Evolutionary conservation across 1,284 basidiomycete species (phyloP), one percentile per base, ranked within the genome.

Genomic region (Bjerkandera adusta): DNA sequence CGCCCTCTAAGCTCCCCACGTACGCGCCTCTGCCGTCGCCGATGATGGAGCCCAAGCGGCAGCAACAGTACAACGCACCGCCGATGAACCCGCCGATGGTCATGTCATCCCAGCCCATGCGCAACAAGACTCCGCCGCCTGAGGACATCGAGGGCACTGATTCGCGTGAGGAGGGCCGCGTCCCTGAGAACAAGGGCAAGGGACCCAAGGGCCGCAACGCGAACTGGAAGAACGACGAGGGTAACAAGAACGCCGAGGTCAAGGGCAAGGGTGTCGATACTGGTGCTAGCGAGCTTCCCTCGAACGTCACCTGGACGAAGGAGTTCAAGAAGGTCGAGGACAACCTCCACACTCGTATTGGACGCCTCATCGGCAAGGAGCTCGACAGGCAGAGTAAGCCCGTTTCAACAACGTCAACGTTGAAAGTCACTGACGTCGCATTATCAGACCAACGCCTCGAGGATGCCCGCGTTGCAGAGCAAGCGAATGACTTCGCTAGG

Each of bases 241-340:
- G 71, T 25, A 64, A 57, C 26, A 54, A 50, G 38, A 73, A 72
- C 56, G 73, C 76, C 47, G 79, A 77, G 57, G 54, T 54, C 27
- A 79, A 75, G 59, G 54, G 56, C 36, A 56, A 55, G 34, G 56
- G 48, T 21, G 61, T 59, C 36, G 79, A 81, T 50, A 49, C 64
- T 37, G 64, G 68, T 20, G 56, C 71, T 38, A 66, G 73, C 50
- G 83, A 83, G 34, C 70, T 75, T 20, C 64, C 69, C 32, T 63
- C 87, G 36, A 75, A 76, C 20, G 72, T 76, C 45, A 68, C 75
- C 12, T 68, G 89, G 41, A 72, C 76, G 33, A 80, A 81, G 60
- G 89, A 91, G 66, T 87, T 91, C 56, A 81, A 76, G 62, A 85
- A 84, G 71, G 81, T 84, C 32, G 89, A 91, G 63, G 89, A 89